Evolutionary conservation across 1,284 basidiomycete species (phyloP).

Genomic region (Salmacisia buchloeana): DNA sequence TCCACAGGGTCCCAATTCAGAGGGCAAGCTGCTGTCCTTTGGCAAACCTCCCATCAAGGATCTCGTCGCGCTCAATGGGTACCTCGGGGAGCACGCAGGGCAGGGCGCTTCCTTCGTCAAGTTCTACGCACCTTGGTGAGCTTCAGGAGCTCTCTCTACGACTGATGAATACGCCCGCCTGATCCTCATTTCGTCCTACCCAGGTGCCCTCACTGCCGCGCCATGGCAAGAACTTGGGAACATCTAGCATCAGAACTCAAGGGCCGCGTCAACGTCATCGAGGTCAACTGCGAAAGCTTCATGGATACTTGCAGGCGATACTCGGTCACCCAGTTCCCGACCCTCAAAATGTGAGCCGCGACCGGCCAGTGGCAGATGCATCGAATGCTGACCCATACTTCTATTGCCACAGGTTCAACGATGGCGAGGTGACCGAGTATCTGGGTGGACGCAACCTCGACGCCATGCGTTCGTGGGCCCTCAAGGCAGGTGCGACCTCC

Average conservation of each 20-base stretch:
- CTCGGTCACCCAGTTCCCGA: slow-evolving; percentile 33
- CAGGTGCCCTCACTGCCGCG: slow-evolving; percentile 44
- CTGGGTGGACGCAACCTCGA: slow-evolving; percentile 33
- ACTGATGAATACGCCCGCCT: too few relatives aligned
- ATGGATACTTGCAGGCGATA: slow-evolving; percentile 28
- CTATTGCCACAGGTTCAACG: slow-evolving; percentile 20
- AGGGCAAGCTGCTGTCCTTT: slow-evolving; percentile 32
- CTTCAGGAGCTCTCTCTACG: neutral
- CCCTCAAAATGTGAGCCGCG: slow-evolving; percentile 27
- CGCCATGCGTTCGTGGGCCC: slow-evolving; percentile 40
- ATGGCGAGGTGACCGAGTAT: slow-evolving; percentile 35
- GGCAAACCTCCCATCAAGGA: slow-evolving; percentile 27
- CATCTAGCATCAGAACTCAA: slow-evolving; percentile 30
- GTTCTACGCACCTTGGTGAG: slow-evolving; percentile 44
- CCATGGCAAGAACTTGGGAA: slow-evolving; percentile 39
- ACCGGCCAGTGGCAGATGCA: neutral
- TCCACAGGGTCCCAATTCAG: slow-evolving; percentile 31
- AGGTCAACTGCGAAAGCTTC: slow-evolving; percentile 43
- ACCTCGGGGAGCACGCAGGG: slow-evolving; percentile 29
- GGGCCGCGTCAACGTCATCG: slow-evolving; percentile 40
- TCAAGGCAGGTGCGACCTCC: slow-evolving; percentile 29
- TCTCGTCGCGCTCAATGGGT: slow-evolving; percentile 25
- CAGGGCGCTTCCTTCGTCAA: slow-evolving; percentile 45
- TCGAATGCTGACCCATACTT: neutral
- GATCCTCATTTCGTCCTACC: neutral